Conservation (phyloP, 345 rosid species). For the Kandelia obovata region DNA sequence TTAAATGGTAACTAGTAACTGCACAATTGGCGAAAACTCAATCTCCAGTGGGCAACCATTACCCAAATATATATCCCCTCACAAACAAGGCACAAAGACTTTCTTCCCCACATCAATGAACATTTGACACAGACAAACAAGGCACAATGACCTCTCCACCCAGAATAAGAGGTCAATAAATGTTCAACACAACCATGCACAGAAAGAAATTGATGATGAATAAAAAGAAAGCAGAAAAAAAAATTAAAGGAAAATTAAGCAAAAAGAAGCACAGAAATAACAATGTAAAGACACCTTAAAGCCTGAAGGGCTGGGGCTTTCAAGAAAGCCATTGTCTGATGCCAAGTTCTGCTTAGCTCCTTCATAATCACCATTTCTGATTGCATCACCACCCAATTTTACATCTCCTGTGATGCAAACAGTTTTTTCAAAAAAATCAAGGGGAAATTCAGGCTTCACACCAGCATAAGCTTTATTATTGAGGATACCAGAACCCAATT, state of each 20-base stretch:
- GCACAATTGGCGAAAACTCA: not conserved
- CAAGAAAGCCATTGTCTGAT: conserved; percentile 90
- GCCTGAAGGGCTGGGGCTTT: conserved; percentile 78
- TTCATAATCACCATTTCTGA: conserved; percentile 89
- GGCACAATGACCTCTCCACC: no score
- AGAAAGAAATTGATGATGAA: not conserved
- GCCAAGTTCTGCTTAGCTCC: conserved; percentile 87
- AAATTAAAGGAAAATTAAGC: not conserved
- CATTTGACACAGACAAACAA: no score
- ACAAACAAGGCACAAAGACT: not conserved
- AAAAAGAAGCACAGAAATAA: not conserved
- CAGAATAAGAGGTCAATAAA: not conserved
- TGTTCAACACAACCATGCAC: not conserved
- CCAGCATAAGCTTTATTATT: conserved; percentile 76
- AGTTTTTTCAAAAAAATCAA: conserved; percentile 97
- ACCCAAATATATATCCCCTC: not conserved
- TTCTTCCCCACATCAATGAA: no score
- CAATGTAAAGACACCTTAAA: conserved; percentile 58
- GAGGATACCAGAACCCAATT: conserved; percentile 81
- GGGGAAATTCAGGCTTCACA: conserved; percentile 83
- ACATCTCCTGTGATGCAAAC: conserved; percentile 87
- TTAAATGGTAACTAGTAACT: conserved; percentile 6
- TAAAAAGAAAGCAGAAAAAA: no score
- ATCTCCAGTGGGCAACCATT: not conserved
- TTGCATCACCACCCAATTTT: conserved; percentile 87